These are phyloP conservation scores for Rosa lucieae DNA, from an alignment of 306 rosid genomes.

Conservation along the genomic window DNA sequence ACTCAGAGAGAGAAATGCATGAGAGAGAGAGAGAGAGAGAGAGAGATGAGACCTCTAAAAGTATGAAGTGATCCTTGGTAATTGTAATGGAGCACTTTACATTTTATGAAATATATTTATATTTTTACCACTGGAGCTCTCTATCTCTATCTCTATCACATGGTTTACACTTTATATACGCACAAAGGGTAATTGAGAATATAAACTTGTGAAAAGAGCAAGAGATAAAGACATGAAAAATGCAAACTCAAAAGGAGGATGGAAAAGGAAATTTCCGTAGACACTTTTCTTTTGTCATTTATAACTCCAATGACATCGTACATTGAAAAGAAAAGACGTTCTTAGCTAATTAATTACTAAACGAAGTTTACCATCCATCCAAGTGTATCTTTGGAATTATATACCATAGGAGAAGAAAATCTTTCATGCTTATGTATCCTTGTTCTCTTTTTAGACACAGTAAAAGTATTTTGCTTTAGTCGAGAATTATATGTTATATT, in stretches of 20 bases:
- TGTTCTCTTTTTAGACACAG: neutral
- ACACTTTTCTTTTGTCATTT: constrained; percentile 9
- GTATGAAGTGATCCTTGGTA: constrained; percentile 84
- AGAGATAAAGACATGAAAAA: constrained; percentile 21
- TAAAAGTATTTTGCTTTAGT: too few relatives aligned
- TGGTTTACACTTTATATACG: constrained; percentile 48
- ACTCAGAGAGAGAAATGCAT: constrained; percentile 42
- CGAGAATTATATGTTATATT: too few relatives aligned
- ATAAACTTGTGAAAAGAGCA: constrained; percentile 44
- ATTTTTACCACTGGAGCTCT: constrained; percentile 36
- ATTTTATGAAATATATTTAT: constrained; percentile 46
- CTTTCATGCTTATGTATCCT: neutral
- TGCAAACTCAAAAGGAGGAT: constrained; percentile 25
- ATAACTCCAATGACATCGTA: neutral
- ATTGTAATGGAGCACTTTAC: constrained; percentile 76
- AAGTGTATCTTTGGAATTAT: too few relatives aligned
- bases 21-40: constrained; percentile 9
- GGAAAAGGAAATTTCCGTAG: constrained; percentile 31
- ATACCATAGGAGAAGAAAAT: too few relatives aligned
- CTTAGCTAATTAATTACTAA: neutral
- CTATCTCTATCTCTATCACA: constrained; percentile 26
- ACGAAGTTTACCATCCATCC: neutral
- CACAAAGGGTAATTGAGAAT: constrained; percentile 43
- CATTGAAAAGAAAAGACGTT: neutral
- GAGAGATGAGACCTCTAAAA: constrained; percentile 43